phyloP scores from a whole-genome alignment of 805 yeast genomes.

The Maudiozyma serrabonitensis region DNA sequence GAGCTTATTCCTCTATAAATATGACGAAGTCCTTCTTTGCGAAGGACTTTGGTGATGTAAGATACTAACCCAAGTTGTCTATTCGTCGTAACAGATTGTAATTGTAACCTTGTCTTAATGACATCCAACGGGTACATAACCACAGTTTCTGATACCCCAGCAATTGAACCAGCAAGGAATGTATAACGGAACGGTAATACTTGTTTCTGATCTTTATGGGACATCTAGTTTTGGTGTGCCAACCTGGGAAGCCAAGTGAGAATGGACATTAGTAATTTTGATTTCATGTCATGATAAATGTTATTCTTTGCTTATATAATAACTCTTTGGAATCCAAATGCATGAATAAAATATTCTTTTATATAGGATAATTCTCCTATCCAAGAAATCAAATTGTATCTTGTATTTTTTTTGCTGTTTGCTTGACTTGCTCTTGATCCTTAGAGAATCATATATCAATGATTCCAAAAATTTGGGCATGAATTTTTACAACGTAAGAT shows the following conservation, averaged over 20 bases:
- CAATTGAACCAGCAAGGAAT: constrained; percentile 82
- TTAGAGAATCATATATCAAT: too few relatives aligned
- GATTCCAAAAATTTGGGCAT: too few relatives aligned
- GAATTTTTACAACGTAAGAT: too few relatives aligned
- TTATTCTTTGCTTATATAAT: too few relatives aligned
- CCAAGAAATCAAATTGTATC: too few relatives aligned
- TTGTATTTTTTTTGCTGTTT: too few relatives aligned
- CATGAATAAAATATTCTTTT: too few relatives aligned
- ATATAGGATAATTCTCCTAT: too few relatives aligned
- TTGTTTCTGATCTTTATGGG: background rate
- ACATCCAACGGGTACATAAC: constrained; percentile 94
- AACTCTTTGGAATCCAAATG: too few relatives aligned
- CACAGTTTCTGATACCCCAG: constrained; percentile 90
- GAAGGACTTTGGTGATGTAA: constrained; percentile 70
- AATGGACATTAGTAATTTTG: too few relatives aligned
- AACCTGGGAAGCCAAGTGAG: background rate
- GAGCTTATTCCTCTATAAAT: constrained; percentile 90
- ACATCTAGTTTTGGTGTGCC: background rate
- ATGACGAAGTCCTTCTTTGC: constrained; percentile 71
- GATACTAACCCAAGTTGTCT: constrained; percentile 38
- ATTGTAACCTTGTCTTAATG: constrained; percentile 88
- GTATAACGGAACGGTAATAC: constrained; percentile 42
- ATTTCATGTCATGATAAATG: too few relatives aligned
- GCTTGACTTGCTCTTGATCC: too few relatives aligned
- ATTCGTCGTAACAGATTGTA: background rate